phyloP scores from a whole-genome alignment of 257 asterid species.

The Solanum paucissectum region DNA sequence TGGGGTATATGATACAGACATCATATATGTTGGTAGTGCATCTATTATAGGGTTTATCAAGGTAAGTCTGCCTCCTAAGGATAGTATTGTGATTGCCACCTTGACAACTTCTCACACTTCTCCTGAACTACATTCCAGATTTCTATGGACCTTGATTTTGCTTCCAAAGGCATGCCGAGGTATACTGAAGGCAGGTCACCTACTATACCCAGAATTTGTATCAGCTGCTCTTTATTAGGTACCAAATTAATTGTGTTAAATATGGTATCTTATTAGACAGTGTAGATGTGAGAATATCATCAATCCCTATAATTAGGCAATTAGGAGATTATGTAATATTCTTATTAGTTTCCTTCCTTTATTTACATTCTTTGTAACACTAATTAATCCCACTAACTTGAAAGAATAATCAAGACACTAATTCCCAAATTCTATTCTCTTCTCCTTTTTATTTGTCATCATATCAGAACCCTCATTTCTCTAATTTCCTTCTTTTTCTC shows the following conservation, averaged over 20 bases:
- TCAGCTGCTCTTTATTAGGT: neutral
- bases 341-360: neutral
- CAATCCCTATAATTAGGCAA: neutral
- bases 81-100: neutral
- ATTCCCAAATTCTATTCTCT: neutral
- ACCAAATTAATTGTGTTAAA: neutral
- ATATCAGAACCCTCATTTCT: neutral
- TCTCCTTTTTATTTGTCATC: neutral
- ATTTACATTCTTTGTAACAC: neutral
- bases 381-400: neutral
- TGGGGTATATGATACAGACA: neutral
- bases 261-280: neutral
- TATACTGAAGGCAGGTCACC: neutral
- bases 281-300: neutral
- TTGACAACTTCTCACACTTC: neutral
- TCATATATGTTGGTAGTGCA: neutral
- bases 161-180: neutral
- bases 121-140: neutral
- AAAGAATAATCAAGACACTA: neutral
- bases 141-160: neutral
- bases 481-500: neutral
- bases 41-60: neutral
- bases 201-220: neutral
- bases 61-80: neutral
- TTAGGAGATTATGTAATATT: neutral